phyloP scores from a whole-genome alignment of 1,139 yeast genomes.

The Entelexis paramagnoliae region DNA sequence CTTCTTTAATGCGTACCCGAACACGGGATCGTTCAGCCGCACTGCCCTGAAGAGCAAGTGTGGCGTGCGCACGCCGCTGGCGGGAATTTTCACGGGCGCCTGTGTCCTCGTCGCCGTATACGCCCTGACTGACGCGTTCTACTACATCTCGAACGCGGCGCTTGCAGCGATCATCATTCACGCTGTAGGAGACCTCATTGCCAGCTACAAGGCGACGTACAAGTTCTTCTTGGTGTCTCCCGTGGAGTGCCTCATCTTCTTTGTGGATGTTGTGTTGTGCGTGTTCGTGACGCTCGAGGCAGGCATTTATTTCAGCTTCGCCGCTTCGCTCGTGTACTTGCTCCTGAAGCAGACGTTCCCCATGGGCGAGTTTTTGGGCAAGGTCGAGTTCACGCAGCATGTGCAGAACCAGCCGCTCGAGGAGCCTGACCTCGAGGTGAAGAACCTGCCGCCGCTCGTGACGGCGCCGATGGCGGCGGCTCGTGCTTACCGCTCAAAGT shows the following conservation, averaged over 20 bases:
- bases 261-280: slow-evolving; percentile 67
- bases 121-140: slow-evolving; percentile 72
- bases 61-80: slow-evolving; percentile 90
- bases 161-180: slow-evolving; percentile 82
- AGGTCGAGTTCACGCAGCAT: slow-evolving; percentile 36
- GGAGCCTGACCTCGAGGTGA: slow-evolving; percentile 23
- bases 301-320: slow-evolving; percentile 84
- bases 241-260: slow-evolving; percentile 62
- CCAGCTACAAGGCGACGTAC: slow-evolving; percentile 61
- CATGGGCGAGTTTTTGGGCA: slow-evolving; percentile 71
- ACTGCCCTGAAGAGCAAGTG: slow-evolving; percentile 90
- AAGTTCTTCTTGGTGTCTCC: slow-evolving; percentile 70
- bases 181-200: slow-evolving; percentile 84
- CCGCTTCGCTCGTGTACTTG: slow-evolving; percentile 68
- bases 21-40: slow-evolving; percentile 92
- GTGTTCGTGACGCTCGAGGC: slow-evolving; percentile 74
- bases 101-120: slow-evolving; percentile 82
- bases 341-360: slow-evolving; percentile 72
- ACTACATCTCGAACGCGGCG: slow-evolving; percentile 82
- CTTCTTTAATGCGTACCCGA: slow-evolving; percentile 87
- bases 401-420: slow-evolving; percentile 42
- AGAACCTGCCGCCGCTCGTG: slow-evolving; percentile 21
- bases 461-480: slow-evolving; percentile 6
- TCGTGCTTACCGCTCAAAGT: neutral
- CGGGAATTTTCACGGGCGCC: slow-evolving; percentile 83